A percentile compares a stretch with the other conserved stretches of the same genome.
Conservation (phyloP, 345 rosid genomes). For the Schrenkiella parvula region DNA sequence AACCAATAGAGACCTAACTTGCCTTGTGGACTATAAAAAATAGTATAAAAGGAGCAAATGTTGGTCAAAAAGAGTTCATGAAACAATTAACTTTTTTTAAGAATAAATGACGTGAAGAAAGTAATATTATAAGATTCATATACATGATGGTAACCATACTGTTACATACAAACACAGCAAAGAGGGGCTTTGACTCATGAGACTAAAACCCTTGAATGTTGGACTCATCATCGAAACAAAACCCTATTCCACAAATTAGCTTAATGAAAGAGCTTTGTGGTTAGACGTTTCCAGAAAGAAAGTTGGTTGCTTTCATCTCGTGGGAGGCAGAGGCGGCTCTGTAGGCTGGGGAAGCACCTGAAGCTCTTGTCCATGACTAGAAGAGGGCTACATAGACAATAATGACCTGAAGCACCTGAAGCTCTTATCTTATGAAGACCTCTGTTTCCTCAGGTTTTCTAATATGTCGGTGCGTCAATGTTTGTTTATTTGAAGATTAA, state of each 20-base stretch:
- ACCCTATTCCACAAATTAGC: background rate
- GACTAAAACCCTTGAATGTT: background rate
- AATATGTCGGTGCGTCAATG: background rate
- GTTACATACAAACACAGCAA: background rate
- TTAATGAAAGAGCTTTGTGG: background rate
- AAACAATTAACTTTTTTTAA: background rate
- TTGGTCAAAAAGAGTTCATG: background rate
- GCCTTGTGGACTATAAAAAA: background rate
- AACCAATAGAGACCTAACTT: constrained; percentile 29
- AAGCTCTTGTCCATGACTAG: background rate
- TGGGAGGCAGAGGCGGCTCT: too few relatives aligned
- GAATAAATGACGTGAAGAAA: background rate
- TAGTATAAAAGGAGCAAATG: background rate
- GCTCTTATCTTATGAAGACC: background rate
- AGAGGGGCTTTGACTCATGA: background rate
- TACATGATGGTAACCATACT: background rate
- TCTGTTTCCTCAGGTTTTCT: background rate
- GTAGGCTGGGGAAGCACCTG: background rate
- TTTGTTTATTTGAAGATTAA: background rate
- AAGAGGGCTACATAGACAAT: background rate
- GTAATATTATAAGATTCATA: background rate
- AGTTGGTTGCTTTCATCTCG: background rate
- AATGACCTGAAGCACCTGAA: background rate
- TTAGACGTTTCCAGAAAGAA: background rate
- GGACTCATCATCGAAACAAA: background rate